Evolutionary conservation across 2,329 filamentous ascomycete genomes (phyloP), one percentile per base, ranked within the genome.

Genomic region (Albophoma yamanashiensis): DNA sequence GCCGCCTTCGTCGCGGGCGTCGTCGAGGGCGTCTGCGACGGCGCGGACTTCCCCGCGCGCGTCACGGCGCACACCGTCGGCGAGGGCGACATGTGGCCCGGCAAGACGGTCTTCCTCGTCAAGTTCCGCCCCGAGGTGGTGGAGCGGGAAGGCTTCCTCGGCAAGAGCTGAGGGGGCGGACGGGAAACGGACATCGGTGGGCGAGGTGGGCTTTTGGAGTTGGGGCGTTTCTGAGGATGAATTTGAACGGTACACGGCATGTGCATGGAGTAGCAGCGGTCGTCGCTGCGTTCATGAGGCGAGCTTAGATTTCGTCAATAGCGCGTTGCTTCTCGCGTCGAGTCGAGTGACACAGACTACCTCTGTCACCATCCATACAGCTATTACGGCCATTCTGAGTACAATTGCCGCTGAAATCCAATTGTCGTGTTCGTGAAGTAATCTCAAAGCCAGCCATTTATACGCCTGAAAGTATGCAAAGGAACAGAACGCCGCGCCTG

Each of bases 1-100:
- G 94, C 93, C 22, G 94, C 94, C 12, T 99, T 90, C 71, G 92
- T 96, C 25, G 94, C 94, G 0, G 94, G 94, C 22, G 89, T 99
- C 64, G 87, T 99, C 60, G 94, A 99, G 80, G 94, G 94, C 27
- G 87, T 96, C 14, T 96, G 94, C 74, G 94, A 97, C 75, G 93
- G 92, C 11, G 91, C 90, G 50, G 92, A 89, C 8, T 97, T 97
- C 71, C 86, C 89, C 55, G 93, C 91, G 0, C 87, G 89, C 63
- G 94, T 97, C 25, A 94, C 89, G 61, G 93, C 94, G 66, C 94
- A 99, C 73, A 91, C 86, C 63, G 86, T 89, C 68, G 77, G 75
- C 17, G 82, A 82, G 72, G 83, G 87, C 64, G 91, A 93, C 69
- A 88, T 97, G 85, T 97, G 93, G 92, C 94, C 94, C 0, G 91